phyloP scores from a whole-genome alignment of 1,284 basidiomycete genomes.

The Hypsizygus ulmarius region DNA sequence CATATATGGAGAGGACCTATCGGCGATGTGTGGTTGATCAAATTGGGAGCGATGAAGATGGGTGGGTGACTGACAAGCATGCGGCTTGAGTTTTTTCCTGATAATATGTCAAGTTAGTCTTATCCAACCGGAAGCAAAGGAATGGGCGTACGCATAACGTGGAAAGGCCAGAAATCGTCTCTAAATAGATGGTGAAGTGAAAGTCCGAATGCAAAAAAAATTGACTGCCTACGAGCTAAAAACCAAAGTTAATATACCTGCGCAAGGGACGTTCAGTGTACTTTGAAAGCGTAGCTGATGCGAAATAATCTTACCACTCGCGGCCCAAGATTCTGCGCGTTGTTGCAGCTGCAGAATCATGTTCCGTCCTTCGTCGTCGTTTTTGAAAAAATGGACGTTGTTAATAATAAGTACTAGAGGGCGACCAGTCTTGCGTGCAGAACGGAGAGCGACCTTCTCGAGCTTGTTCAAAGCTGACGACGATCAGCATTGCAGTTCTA shows the following conservation, averaged over 20 bases:
- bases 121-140: slow-evolving; percentile 2
- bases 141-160: slow-evolving; percentile 53
- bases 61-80: slow-evolving; percentile 55
- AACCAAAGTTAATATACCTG: slow-evolving; percentile 75
- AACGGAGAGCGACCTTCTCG: slow-evolving; percentile 79
- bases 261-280: not conserved
- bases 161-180: slow-evolving; percentile 81
- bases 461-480: slow-evolving; percentile 74
- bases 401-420: slow-evolving; percentile 80
- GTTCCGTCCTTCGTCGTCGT: slow-evolving; percentile 74
- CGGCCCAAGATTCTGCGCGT: slow-evolving; percentile 81
- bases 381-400: slow-evolving; percentile 77
- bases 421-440: slow-evolving; percentile 51
- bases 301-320: slow-evolving; percentile 52
- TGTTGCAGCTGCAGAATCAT: slow-evolving; percentile 83
- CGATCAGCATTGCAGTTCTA: slow-evolving; percentile 6
- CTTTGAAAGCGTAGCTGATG: not conserved
- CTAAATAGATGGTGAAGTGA: slow-evolving; percentile 26
- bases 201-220: not conserved
- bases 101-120: not conserved
- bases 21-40: slow-evolving; percentile 7
- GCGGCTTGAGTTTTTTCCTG: slow-evolving; percentile 68
- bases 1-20: slow-evolving; percentile 71
- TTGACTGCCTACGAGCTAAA: slow-evolving; percentile 63
- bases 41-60: not conserved